Conservation (phyloP, 345 rosid genomes). For the Brassica nigra region DNA sequence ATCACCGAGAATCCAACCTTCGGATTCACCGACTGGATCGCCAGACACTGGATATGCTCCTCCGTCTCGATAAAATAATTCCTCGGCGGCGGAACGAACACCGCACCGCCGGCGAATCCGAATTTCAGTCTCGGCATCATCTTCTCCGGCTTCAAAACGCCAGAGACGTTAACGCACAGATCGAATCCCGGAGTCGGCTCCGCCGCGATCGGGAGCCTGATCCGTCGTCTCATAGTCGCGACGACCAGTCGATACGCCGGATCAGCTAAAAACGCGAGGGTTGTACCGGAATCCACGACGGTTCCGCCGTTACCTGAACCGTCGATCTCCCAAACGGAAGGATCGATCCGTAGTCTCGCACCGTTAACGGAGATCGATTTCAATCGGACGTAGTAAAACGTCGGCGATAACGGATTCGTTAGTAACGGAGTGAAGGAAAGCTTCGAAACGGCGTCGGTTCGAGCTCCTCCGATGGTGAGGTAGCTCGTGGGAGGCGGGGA, state of each 20-base stretch:
- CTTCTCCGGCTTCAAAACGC: conserved; percentile 39
- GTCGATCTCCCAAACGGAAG: conserved; percentile 76
- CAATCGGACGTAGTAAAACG: conserved; percentile 70
- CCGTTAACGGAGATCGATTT: conserved; percentile 51
- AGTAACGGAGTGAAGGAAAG: conserved; percentile 64
- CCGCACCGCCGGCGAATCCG: conserved; percentile 49
- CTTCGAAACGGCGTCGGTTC: not conserved
- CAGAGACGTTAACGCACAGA: conserved; percentile 70
- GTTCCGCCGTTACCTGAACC: conserved; percentile 81
- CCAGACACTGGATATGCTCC: conserved; percentile 66
- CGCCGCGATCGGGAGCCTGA: conserved; percentile 48
- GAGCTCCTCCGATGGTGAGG: conserved; percentile 52
- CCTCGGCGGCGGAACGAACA: conserved; percentile 69
- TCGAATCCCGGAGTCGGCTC: conserved; percentile 66
- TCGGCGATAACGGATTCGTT: conserved; percentile 59
- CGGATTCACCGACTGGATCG: conserved; percentile 55
- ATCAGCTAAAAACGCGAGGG: conserved; percentile 55
- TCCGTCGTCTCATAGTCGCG: conserved; percentile 47
- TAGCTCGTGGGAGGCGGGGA: conserved; percentile 83
- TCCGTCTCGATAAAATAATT: conserved; percentile 73
- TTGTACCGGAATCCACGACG: conserved; percentile 81
- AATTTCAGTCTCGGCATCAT: conserved; percentile 62
- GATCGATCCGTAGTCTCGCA: conserved; percentile 53
- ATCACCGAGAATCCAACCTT: conserved; percentile 66
- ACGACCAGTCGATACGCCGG: conserved; percentile 58